These are phyloP conservation scores for Botrytis deweyae DNA, from an alignment of 2,329 filamentous ascomycete genomes.

Conservation along the genomic window DNA sequence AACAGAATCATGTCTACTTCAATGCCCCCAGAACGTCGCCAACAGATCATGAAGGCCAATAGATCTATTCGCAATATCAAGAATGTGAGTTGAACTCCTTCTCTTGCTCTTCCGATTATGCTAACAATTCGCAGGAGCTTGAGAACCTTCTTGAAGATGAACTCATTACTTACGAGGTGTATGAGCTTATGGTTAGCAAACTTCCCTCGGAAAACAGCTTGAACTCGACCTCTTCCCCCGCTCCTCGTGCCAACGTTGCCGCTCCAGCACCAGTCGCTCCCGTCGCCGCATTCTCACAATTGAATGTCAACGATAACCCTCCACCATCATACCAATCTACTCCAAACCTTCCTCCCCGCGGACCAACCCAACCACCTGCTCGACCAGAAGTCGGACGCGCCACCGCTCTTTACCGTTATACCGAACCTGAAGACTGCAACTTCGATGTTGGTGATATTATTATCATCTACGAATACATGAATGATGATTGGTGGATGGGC, in stretches of 20 bases:
- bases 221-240: slow-evolving; percentile 28
- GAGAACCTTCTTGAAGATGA: slow-evolving; percentile 83
- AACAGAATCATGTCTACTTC: slow-evolving; percentile 33
- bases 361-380: slow-evolving; percentile 40
- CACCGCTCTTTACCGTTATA: slow-evolving; percentile 81
- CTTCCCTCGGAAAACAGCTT: slow-evolving; percentile 71
- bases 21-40: slow-evolving; percentile 37
- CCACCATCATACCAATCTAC: slow-evolving; percentile 39
- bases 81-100: slow-evolving; percentile 33
- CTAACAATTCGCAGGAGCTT: slow-evolving; percentile 66
- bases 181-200: slow-evolving; percentile 70
- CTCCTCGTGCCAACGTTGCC: slow-evolving; percentile 32
- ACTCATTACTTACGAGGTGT: slow-evolving; percentile 72
- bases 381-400: slow-evolving; percentile 66
- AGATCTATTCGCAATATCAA: slow-evolving; percentile 40
- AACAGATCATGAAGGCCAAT: slow-evolving; percentile 40
- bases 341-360: slow-evolving; percentile 27
- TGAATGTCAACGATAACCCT: slow-evolving; percentile 29
- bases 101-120: background rate
- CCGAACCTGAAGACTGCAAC: slow-evolving; percentile 74
- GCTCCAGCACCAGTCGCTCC: slow-evolving; percentile 42
- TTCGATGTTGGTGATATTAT: slow-evolving; percentile 80
- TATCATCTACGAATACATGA: slow-evolving; percentile 87
- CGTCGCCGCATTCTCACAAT: slow-evolving; percentile 28
- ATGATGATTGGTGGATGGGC: slow-evolving; percentile 95